Base-by-base conservation (phyloP, 2,329 filamentous ascomycete genomes). In the Colletotrichum chrysophilum region DNA sequence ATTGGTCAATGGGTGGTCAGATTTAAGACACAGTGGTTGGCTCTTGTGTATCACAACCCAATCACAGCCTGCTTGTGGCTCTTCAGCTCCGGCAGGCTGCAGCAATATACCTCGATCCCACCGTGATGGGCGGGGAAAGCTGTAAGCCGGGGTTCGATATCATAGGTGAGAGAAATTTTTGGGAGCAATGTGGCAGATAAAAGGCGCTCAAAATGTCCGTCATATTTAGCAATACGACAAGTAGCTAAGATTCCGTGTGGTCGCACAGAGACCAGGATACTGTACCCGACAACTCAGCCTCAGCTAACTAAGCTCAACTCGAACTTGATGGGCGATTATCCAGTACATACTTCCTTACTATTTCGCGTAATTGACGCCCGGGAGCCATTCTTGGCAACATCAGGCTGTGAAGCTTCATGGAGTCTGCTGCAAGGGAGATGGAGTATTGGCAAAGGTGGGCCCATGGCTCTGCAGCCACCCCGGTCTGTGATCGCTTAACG, bases 1-100 rank as follows among this genome's bases (percentile, higher is more conserved):
- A 66, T 32, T 30, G 69, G 32, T 38, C 32, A 38, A 43, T 60
- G 32, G 69, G 69, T 71, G 61, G 69, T 71, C 69, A 71, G 69
- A 56, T n/a, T 9, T 2, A 14, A 28, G 24, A 10, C 48, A 48
- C 7, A 18, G 43, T 56, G 48, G 48, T 48, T 16, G 18, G 24
- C 6, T n/a, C n/a, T n/a, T n/a, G n/a, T n/a, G 36, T 34, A 26
- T 2, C n/a, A 70, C 28, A 10, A 12, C 13, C 56, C 56, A 52
- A 26, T 62, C 21, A 64, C 18, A 6, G 56, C 8, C 4, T n/a
- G 2, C 26, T 10, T 30, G 26, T 55, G 36, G 67, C 55, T 12
- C 12, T 64, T 70, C 67, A 62, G 67, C 58, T 55, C 36, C 67
- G 18, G 36, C 28, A 24, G 36, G 56, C 58, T 52, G 26, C 48